Conservation (phyloP, 1,284 basidiomycete species). For the Vanrija sp. region DNA sequence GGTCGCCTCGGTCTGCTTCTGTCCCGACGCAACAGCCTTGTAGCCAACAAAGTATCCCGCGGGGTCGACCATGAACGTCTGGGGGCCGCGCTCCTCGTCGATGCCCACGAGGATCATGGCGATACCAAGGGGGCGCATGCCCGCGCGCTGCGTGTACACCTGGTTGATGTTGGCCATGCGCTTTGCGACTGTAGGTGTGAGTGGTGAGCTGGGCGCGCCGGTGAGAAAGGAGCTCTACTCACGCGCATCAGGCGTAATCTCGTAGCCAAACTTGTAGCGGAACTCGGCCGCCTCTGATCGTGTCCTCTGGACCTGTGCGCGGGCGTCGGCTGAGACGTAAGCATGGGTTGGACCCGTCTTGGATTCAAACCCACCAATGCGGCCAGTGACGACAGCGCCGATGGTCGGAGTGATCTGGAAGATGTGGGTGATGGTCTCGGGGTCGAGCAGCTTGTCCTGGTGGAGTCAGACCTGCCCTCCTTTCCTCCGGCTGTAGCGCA, state of each 20-base stretch:
- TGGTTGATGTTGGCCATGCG: conserved; percentile 98
- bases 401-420: conserved; percentile 96
- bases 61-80: conserved; percentile 96
- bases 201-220: background rate
- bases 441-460: conserved; percentile 96
- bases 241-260: conserved; percentile 88
- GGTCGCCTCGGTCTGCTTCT: conserved; percentile 98
- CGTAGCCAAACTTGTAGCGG: conserved; percentile 95
- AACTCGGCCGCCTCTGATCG: conserved; percentile 89
- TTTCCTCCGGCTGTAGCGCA: background rate
- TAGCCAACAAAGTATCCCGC: conserved; percentile 98
- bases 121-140: conserved; percentile 94
- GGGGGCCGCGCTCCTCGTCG: conserved; percentile 83
- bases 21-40: conserved; percentile 91
- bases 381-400: conserved; percentile 95
- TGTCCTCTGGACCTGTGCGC: conserved; percentile 83
- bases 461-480: background rate
- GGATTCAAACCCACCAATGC: conserved; percentile 63
- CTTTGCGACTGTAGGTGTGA: conserved; percentile 60
- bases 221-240: conserved; percentile 19
- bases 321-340: conserved; percentile 71
- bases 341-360: background rate
- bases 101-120: conserved; percentile 95
- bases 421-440: conserved; percentile 89
- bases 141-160: conserved; percentile 96